Conservation (phyloP, 2,329 filamentous ascomycete species). For the Alternaria rosae region DNA sequence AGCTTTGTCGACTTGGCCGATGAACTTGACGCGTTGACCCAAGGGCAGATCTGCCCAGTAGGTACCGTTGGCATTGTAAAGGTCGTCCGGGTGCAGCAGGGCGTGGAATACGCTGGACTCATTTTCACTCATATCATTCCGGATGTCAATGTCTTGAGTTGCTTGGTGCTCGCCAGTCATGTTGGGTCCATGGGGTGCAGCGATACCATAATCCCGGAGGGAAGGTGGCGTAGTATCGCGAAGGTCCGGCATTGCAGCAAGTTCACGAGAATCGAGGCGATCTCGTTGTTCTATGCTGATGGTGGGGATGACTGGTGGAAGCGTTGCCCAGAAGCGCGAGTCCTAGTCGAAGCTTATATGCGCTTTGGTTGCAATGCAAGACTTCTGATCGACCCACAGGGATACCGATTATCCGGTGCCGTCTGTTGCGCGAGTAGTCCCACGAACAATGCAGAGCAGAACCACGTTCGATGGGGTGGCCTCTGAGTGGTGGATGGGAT, state of each 20-base stretch:
- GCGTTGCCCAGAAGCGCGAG: conserved; percentile 3
- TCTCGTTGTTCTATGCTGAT: neutral
- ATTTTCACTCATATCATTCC: conserved; percentile 61
- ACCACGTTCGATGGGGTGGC: conserved; percentile 26
- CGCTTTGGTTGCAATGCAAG: conserved; percentile 2
- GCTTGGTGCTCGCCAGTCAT: conserved; percentile 54
- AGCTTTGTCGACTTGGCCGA: conserved; percentile 73
- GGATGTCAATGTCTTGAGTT: conserved; percentile 49
- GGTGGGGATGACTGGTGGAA: neutral
- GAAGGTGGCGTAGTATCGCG: conserved; percentile 19
- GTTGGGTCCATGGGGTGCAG: conserved; percentile 59
- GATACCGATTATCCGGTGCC: neutral
- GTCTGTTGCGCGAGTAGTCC: conserved; percentile 5
- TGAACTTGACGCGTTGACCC: conserved; percentile 74
- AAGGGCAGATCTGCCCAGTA: conserved; percentile 93
- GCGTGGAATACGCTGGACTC: conserved; percentile 75
- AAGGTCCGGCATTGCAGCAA: conserved; percentile 38
- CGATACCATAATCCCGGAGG: conserved; percentile 57
- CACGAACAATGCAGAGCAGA: conserved; percentile 19
- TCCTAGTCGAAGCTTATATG: conserved; percentile 20
- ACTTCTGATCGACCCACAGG: neutral
- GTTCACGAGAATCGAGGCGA: neutral
- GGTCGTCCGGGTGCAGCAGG: conserved; percentile 86
- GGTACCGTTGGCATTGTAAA: conserved; percentile 78
- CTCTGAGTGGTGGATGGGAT: conserved; percentile 27